A percentile compares a stretch with the other conserved stretches of the same genome.
Evolutionary conservation across 2,329 filamentous ascomycete species (phyloP).

Genomic region (Fusarium humuli): DNA sequence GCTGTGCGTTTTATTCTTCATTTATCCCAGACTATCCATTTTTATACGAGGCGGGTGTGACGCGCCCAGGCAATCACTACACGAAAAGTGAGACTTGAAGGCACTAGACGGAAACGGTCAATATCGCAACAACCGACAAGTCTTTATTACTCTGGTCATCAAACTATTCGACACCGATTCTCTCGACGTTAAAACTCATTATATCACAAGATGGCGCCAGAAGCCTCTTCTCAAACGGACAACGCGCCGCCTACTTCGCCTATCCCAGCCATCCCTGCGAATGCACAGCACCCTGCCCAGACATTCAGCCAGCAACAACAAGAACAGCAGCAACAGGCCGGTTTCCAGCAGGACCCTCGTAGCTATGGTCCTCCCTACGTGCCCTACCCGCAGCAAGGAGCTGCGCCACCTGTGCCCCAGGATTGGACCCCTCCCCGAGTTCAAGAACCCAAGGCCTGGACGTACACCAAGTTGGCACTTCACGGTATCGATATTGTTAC

Average conservation of each 20-base stretch:
- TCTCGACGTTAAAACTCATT: background rate
- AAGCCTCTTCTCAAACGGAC: constrained; percentile 41
- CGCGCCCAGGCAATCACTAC: background rate
- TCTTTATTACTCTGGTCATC: background rate
- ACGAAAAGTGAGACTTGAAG: background rate
- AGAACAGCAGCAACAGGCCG: constrained; percentile 19
- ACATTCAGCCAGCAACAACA: constrained; percentile 19
- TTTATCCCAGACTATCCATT: background rate
- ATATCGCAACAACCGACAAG: background rate
- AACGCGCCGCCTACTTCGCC: constrained; percentile 16
- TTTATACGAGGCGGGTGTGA: background rate
- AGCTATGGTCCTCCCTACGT: constrained; percentile 46
- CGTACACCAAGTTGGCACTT: constrained; percentile 48
- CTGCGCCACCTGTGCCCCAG: constrained; percentile 17
- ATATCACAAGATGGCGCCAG: constrained; percentile 38
- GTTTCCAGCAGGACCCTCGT: constrained; percentile 39
- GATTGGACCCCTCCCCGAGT: constrained; percentile 30
- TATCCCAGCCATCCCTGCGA: constrained; percentile 21
- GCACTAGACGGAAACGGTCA: background rate
- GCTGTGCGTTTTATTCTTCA: constrained; percentile 12
- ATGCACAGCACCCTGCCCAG: constrained; percentile 24
- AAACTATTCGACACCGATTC: background rate
- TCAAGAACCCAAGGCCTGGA: constrained; percentile 41
- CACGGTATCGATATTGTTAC: constrained; percentile 46
- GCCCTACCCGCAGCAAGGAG: constrained; percentile 36